Conservation (phyloP, 306 rosid species). For the Quercus wislizeni region DNA sequence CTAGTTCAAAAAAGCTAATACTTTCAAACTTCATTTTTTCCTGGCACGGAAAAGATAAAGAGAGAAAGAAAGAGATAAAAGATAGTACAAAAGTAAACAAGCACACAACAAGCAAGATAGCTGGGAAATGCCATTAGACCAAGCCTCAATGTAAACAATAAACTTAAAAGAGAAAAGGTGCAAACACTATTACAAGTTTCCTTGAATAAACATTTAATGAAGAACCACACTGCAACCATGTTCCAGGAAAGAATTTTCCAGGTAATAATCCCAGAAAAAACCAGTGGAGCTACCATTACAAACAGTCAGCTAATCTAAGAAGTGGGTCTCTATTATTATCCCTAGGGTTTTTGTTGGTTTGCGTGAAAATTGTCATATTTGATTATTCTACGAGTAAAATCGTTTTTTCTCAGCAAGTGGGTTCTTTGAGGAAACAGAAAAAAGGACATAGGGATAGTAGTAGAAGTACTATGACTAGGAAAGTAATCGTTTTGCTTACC, state of each 20-base stretch:
- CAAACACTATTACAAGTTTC: slow-evolving; percentile 24
- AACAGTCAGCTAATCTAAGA: background rate
- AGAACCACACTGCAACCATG: slow-evolving; percentile 30
- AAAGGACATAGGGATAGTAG: background rate
- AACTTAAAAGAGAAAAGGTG: slow-evolving; percentile 30
- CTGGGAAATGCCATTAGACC: slow-evolving; percentile 13
- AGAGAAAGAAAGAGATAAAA: background rate
- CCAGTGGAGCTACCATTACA: background rate
- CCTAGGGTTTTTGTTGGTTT: slow-evolving; percentile 17
- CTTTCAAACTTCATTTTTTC: slow-evolving; percentile 25
- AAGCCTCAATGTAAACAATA: slow-evolving; percentile 10
- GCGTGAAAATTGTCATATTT: background rate
- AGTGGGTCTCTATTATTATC: background rate
- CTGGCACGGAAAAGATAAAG: slow-evolving; percentile 6
- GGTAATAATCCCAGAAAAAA: slow-evolving; percentile 12
- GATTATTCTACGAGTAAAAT: slow-evolving; percentile 25
- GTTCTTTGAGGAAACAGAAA: background rate
- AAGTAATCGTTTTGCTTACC: background rate
- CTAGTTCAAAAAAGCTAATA: slow-evolving; percentile 24
- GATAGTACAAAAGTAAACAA: slow-evolving; percentile 19
- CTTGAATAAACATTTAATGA: slow-evolving; percentile 5
- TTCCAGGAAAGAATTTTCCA: slow-evolving; percentile 4
- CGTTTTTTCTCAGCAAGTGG: slow-evolving; percentile 4
- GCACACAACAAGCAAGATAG: slow-evolving; percentile 33
- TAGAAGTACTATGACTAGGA: background rate